Evolutionary conservation across 495 filamentous ascomycete genomes (phyloP), one percentile per base, ranked within the genome.

Genomic region (Penicilliopsis zonata): DNA sequence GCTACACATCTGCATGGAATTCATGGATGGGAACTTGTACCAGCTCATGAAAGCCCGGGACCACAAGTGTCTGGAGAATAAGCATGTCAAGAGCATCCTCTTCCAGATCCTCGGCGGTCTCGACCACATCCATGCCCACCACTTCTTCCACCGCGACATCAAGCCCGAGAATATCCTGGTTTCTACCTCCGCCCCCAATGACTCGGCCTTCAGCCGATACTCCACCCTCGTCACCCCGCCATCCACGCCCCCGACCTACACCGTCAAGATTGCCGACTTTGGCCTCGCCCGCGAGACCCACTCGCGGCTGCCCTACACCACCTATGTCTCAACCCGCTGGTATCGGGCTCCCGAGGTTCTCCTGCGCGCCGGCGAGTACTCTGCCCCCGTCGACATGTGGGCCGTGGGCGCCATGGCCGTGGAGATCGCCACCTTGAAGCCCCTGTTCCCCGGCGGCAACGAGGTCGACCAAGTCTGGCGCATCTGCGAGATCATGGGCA

Each of bases 401-500:
- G 92, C 69, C 8, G 70, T 99, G 26, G 92, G 92, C 50, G 92
- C 92, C n/a, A 99, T 99, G 92, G 90, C 92, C 5, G 92, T 99
- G 2, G 92, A 99, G 52, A 82, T 99, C 43, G 92, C 92, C 8
- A 99, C 92, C 2, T 53, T 99, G 34, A 99, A 96, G 63, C 92
- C 92, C 4, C 59, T 99, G 7, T 99, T 99, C 61, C 92, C 92
- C 2, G 92, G 92, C 44, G 83, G 84, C 35, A 99, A 99, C 47
- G 92, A 99, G 55, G 92, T 99, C 3, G 92, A 96, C 46, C 92
- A 99, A 57, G 88, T 99, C 7, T 99, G 92, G 92, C 78, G 92
- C 41, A 82, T 99, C 1, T 99, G 92, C 50, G 92, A 99, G 54
- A 94, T 99, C 36, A 99, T 99, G 92, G 92, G 92, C 13, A 95